Evolutionary conservation across 106 monocot species (phyloP), one percentile per base, ranked within the genome.

Genomic region (Apostasia ramifera): DNA sequence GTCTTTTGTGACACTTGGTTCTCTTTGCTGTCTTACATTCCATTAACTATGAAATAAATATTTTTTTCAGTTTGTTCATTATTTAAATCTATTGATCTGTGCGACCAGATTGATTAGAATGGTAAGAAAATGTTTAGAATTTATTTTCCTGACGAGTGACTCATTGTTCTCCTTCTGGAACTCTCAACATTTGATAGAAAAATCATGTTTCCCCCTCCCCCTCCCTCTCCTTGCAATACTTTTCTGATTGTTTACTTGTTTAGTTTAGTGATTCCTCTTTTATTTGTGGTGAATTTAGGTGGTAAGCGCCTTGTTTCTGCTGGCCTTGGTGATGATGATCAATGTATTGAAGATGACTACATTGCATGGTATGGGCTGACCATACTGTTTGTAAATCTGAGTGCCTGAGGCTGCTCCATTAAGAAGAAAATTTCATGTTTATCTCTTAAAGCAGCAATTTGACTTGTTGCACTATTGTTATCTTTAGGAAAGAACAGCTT

Each of bases 281-380:
- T 40, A 3, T 62, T 62, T 62, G 62, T 11, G 10, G 62, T 11
- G 10, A 0, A 8, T 68, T 9, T 59, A 85, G 85, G 85, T 46
- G 85, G 71, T 26, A 78, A 85, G 10, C 71, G 81, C 2, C 73
- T 88, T 72, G 75, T 81, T 37, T 83, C 80, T 40, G 72, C 83
- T 44, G 87, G 87, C 44, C 81, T 88, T 59, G 87, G 87, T 41
- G 87, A 88, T 76, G 87, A 88, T 81, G 87, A 88, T 81, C 83
- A 83, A 64, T 88, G 87, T 53, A 88, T 88, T 42, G 87, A 88
- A 59, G 87, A 88, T 78, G 87, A 88, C 61, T 78, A 81, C 69
- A 75, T 59, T 47, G 77, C 81, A 69, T 85, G 85, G 85, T 85
- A 69, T 59, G 54, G 8, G 44, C 43, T 46, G 54, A 37, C 15